Evolutionary conservation across 306 rosid species (phyloP), one percentile per base, ranked within the genome.

Genomic region (Sophora flavescens): DNA sequence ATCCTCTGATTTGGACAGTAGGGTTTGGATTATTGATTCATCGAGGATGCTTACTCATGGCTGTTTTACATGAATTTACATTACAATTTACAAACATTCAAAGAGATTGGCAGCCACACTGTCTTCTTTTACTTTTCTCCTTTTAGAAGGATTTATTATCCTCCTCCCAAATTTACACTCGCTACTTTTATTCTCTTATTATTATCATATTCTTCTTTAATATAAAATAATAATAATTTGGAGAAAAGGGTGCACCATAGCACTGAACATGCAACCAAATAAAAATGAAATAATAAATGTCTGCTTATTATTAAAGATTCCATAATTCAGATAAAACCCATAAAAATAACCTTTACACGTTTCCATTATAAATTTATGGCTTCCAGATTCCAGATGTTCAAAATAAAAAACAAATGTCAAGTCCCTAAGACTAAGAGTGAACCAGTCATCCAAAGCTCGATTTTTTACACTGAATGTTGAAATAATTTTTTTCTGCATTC

Each of bases 41-140:
- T 36, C 32, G 9, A 72, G 68, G 74, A 53, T 53, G 52, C 59
- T 35, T 56, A 35, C 68, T 56, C 62, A 14, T 18, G 12, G 50
- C 47, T 65, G 63, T 65, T 73, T 56, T 56, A 12, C 68, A 64
- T 33, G 15, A 80, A 65, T 45, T 65, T 48, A 72, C 57, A 73
- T 9, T 45, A 72, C 45, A 56, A 72, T 65, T 9, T 45, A 72
- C 45, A 56, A 80, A 64, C 13, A 60, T 33, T 54, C 74, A 44
- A 42, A 64, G 65, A 66, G 16, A 56, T 8, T 14, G 63, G 69
- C 11, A 73, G 12, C 35, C 56, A 30, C 52, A 44, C 22, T 42
- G 32, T 63, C 39, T 54, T 45, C 28, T 39, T 30, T 62, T 62
- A 8, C 13, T 44, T 30, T 17, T 63, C 13, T 57, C 74, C 13